These are phyloP conservation scores for Notholithocarpus densiflorus DNA, from an alignment of 306 rosid species.

Conservation along the genomic window DNA sequence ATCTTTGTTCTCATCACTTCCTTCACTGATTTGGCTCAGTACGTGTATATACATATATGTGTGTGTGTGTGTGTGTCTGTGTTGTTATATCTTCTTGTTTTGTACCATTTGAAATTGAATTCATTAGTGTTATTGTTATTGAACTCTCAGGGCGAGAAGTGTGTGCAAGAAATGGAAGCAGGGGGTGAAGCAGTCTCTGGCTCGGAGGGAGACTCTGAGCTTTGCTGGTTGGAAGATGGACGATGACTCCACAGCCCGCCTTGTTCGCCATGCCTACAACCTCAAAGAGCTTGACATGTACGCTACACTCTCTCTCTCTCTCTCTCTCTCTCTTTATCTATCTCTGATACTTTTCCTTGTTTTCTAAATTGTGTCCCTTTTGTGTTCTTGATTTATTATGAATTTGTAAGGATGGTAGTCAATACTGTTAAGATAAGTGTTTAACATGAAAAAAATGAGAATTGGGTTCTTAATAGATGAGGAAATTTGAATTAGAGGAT, in stretches of 20 bases:
- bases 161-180: constrained; percentile 94
- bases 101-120: not conserved
- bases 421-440: not conserved
- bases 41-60: constrained; percentile 4
- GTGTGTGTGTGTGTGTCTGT: not conserved
- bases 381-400: not conserved
- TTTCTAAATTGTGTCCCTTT: not conserved
- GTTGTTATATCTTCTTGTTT: not conserved
- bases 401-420: not conserved
- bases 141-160: constrained; percentile 57
- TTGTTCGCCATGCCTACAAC: constrained; percentile 70
- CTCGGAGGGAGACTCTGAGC: constrained; percentile 58
- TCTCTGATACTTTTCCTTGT: not conserved
- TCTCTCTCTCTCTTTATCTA: not conserved
- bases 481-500: not conserved
- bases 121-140: not conserved
- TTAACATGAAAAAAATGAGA: not conserved
- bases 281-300: constrained; percentile 78
- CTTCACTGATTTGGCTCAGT: constrained; percentile 96
- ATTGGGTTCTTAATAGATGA: not conserved
- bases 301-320: not conserved
- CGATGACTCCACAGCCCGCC: constrained; percentile 80
- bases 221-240: constrained; percentile 95
- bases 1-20: constrained; percentile 62
- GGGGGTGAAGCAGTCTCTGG: constrained; percentile 74